Conservation (phyloP, 1,284 basidiomycete genomes). For the Schizophyllum amplum region DNA sequence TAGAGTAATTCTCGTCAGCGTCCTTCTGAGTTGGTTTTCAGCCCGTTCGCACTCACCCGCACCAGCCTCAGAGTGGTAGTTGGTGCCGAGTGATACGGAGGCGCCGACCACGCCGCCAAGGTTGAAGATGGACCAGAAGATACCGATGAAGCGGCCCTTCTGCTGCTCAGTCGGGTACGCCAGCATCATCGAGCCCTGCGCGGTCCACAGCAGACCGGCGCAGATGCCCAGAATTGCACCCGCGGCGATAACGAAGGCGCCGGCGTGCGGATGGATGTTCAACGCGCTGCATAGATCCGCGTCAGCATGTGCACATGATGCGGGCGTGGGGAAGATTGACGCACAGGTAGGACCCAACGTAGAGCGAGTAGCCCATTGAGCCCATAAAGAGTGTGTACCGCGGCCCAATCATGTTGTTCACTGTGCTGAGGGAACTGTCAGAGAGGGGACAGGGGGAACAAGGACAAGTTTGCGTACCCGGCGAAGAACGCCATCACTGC, state of each 20-base stretch:
- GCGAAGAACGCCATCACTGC: slow-evolving; percentile 56
- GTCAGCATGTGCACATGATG: background rate
- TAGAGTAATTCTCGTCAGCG: slow-evolving; percentile 16
- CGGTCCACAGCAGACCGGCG: slow-evolving; percentile 81
- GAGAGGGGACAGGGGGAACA: slow-evolving; percentile 8
- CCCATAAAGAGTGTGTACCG: slow-evolving; percentile 65
- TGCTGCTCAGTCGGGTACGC: slow-evolving; percentile 71
- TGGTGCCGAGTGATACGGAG: slow-evolving; percentile 53
- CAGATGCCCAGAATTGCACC: slow-evolving; percentile 80
- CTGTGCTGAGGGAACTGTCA: slow-evolving; percentile 35
- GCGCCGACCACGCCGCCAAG: slow-evolving; percentile 64
- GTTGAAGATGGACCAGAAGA: slow-evolving; percentile 77
- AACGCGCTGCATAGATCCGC: slow-evolving; percentile 34
- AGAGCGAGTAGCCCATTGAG: slow-evolving; percentile 62
- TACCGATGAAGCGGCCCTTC: slow-evolving; percentile 73
- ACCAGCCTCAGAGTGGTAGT: slow-evolving; percentile 39
- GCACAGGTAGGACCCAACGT: slow-evolving; percentile 67
- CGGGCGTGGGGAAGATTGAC: slow-evolving; percentile 15
- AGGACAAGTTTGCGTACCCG: slow-evolving; percentile 39
- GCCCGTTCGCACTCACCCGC: background rate
- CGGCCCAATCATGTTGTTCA: slow-evolving; percentile 74
- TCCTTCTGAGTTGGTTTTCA: background rate
- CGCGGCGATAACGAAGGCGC: slow-evolving; percentile 63
- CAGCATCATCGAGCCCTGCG: slow-evolving; percentile 79
- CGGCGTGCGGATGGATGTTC: slow-evolving; percentile 56